These are phyloP conservation scores for Hypoxylon sp. DNA, from an alignment of 2,329 filamentous ascomycete genomes.

Conservation along the genomic window DNA sequence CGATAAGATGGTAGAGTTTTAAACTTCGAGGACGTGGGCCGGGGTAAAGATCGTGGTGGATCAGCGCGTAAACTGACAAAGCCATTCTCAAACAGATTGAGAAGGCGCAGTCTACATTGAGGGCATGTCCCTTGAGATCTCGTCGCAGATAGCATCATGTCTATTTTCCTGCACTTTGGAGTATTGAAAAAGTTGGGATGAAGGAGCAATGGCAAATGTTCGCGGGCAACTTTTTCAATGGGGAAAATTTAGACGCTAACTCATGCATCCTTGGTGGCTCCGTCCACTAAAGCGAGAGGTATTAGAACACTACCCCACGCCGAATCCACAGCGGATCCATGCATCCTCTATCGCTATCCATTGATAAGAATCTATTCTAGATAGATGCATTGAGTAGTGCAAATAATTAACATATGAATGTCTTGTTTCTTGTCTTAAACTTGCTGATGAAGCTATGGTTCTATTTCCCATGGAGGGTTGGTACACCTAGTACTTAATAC, in stretches of 20 bases:
- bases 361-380: constrained; percentile 14
- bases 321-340: constrained; percentile 1
- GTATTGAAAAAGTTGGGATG: constrained; percentile 1
- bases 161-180: neutral
- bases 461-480: neutral
- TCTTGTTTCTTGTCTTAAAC: neutral
- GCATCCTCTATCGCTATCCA: neutral
- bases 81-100: constrained; percentile 57
- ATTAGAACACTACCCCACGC: constrained; percentile 33
- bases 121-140: constrained; percentile 58
- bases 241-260: constrained; percentile 32
- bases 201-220: constrained; percentile 22
- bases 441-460: neutral
- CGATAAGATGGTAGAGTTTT: constrained; percentile 29
- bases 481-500: neutral
- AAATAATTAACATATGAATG: neutral
- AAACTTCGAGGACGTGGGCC: constrained; percentile 32
- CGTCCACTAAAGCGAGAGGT: constrained; percentile 29
- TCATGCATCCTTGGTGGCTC: constrained; percentile 12
- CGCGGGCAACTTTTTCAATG: constrained; percentile 21
- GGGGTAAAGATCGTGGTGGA: constrained; percentile 31
- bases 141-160: constrained; percentile 58
- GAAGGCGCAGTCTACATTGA: constrained; percentile 57
- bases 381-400: neutral
- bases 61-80: constrained; percentile 49